Evolutionary conservation across 192 early-diverging fungal genomes (phyloP).

Genomic region (Oehlia diaphana): DNA sequence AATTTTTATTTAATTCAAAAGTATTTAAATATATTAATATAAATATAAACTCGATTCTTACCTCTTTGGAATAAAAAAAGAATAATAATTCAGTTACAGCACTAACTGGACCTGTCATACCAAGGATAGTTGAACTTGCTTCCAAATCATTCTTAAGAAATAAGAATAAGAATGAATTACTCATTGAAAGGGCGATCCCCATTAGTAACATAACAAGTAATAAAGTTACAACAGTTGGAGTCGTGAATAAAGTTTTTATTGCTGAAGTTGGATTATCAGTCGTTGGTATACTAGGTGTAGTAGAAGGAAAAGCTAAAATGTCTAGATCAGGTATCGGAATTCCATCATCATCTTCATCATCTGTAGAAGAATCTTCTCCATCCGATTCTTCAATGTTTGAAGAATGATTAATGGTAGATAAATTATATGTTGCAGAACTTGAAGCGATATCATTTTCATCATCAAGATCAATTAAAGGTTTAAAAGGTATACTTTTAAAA

Average conservation of each 20-base stretch:
- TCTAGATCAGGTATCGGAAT: slow-evolving; percentile 35
- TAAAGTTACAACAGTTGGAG: slow-evolving; percentile 38
- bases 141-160: slow-evolving; percentile 45
- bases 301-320: slow-evolving; percentile 23
- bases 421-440: slow-evolving; percentile 15
- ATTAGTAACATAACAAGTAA: slow-evolving; percentile 49
- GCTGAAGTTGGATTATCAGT: slow-evolving; percentile 21
- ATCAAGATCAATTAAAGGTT: slow-evolving; percentile 26
- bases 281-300: slow-evolving; percentile 34
- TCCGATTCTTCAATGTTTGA: slow-evolving; percentile 21
- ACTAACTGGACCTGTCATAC: slow-evolving; percentile 46
- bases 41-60: slow-evolving; percentile 25
- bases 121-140: slow-evolving; percentile 43
- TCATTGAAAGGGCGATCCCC: slow-evolving; percentile 46
- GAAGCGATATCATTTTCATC: slow-evolving; percentile 19
- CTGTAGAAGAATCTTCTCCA: slow-evolving; percentile 18
- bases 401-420: slow-evolving; percentile 26
- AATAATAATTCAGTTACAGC: slow-evolving; percentile 42
- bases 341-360: neutral
- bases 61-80: slow-evolving; percentile 49
- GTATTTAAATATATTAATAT: neutral
- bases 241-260: slow-evolving; percentile 28
- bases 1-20: too few relatives aligned
- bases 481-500: slow-evolving; percentile 4
- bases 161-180: slow-evolving; percentile 43